Percentiles rank a stretch among this genome's conserved stretches.
Conservation (phyloP, 805 yeast genomes). For the Candida coleopterorum region DNA sequence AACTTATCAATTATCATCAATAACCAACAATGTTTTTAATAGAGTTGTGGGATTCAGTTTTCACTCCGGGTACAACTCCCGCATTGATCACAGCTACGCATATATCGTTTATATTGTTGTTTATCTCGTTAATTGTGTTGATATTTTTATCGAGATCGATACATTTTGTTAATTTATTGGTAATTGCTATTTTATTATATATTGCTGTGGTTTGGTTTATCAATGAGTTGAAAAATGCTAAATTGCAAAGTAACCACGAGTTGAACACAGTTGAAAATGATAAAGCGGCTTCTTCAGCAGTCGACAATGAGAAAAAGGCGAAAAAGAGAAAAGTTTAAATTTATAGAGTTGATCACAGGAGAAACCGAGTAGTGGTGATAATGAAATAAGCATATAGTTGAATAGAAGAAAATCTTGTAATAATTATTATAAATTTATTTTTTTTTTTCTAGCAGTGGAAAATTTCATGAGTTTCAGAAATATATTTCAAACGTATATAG, state of each 20-base stretch:
- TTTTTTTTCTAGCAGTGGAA: background rate
- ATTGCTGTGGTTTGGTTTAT: conserved; percentile 85
- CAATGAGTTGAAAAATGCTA: conserved; percentile 51
- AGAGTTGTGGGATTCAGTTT: conserved; percentile 85
- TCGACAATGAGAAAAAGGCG: conserved; percentile 8
- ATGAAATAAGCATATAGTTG: too few relatives aligned
- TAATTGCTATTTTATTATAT: conserved; percentile 67
- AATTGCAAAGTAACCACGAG: conserved; percentile 42
- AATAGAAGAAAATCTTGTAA: background rate
- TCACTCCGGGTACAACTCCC: conserved; percentile 91
- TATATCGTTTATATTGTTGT: conserved; percentile 64
- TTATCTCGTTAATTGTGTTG: conserved; percentile 52
- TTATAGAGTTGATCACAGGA: too few relatives aligned
- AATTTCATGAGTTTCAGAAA: conserved; percentile 42
- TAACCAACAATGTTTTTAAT: conserved; percentile 34
- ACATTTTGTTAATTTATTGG: conserved; percentile 56
- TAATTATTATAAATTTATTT: background rate
- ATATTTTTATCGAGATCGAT: conserved; percentile 57
- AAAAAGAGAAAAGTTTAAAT: conserved; percentile 17
- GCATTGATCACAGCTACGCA: conserved; percentile 88
- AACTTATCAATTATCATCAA: background rate
- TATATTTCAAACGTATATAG: conserved; percentile 47
- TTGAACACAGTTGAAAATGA: conserved; percentile 16
- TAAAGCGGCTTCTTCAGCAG: too few relatives aligned
- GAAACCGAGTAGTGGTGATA: too few relatives aligned